These are phyloP conservation scores for Peronospora belbahrii DNA, from an alignment of 352 stramenopile genomes.

Conservation along the genomic window DNA sequence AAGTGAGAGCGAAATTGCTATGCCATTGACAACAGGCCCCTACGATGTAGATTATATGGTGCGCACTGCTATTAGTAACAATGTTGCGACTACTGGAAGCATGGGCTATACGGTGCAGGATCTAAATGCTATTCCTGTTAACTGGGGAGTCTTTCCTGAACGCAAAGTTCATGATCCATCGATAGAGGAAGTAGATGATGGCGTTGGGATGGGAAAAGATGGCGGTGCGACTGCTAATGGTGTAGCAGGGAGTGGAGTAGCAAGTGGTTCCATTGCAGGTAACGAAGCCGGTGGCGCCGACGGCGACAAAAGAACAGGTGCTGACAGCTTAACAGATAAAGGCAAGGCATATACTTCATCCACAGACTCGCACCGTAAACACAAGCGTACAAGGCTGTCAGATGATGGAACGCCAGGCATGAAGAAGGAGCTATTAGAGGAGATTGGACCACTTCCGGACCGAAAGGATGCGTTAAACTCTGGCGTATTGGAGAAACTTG, in stretches of 20 bases:
- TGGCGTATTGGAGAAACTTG: conserved; percentile 72
- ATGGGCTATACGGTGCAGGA: conserved; percentile 48
- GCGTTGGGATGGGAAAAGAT: conserved; percentile 11
- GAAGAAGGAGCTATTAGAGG: conserved; percentile 50
- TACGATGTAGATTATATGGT: conserved; percentile 79
- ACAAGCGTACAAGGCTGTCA: conserved; percentile 46
- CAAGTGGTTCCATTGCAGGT: conserved; percentile 5
- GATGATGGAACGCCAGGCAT: conserved; percentile 22
- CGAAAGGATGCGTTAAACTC: conserved; percentile 60
- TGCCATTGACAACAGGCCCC: conserved; percentile 43
- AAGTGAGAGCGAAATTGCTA: conserved; percentile 67
- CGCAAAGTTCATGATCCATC: conserved; percentile 37
- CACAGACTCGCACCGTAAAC: conserved; percentile 45
- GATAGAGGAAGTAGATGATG: conserved; percentile 24
- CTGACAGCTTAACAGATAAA: conserved; percentile 43
- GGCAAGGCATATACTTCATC: conserved; percentile 12
- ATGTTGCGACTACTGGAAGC: conserved; percentile 15
- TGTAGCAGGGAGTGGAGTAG: conserved; percentile 5
- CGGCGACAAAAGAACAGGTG: conserved; percentile 38
- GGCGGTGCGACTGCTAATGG: conserved; percentile 23
- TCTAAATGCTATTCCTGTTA: conserved; percentile 56
- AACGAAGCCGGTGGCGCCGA: conserved; percentile 16
- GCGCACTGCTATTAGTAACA: conserved; percentile 31
- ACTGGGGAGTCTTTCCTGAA: conserved; percentile 62
- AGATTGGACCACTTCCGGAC: conserved; percentile 56